These are phyloP conservation scores for Singerocomus rubriflavus DNA, from an alignment of 1,284 basidiomycete genomes.

Conservation along the genomic window DNA sequence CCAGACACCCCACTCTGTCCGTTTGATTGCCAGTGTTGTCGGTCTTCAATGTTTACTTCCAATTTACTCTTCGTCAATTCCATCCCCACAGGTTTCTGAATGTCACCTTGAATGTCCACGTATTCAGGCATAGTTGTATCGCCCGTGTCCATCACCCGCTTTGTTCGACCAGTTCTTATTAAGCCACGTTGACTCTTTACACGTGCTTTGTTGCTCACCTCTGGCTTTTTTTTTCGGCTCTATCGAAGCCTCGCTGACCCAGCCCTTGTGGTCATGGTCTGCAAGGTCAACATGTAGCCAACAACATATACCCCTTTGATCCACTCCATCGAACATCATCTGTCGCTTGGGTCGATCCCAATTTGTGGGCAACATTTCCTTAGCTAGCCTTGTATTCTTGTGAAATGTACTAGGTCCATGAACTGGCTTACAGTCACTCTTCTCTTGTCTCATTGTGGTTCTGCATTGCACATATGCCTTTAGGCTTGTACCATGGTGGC, in stretches of 20 bases:
- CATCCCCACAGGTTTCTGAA: conserved; percentile 44
- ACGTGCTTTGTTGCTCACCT: too few relatives aligned
- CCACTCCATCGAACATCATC: conserved; percentile 19
- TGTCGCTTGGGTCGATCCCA: conserved; percentile 20
- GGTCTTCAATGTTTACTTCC: conserved; percentile 32
- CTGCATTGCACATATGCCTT: too few relatives aligned
- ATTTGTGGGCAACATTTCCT: conserved; percentile 27
- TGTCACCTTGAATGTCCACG: background rate
- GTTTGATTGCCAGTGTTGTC: conserved; percentile 84
- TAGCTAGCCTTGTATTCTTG: background rate
- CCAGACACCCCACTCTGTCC: conserved; percentile 70
- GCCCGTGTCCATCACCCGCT: background rate
- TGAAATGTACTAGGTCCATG: background rate
- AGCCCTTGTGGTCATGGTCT: conserved; percentile 38
- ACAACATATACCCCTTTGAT: conserved; percentile 38
- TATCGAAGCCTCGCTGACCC: conserved; percentile 61
- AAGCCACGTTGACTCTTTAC: too few relatives aligned
- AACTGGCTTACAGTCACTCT: background rate
- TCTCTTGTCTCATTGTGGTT: too few relatives aligned
- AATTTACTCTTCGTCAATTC: background rate
- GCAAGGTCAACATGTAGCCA: conserved; percentile 66
- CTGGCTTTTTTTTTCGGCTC: conserved; percentile 40
- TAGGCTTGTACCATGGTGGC: too few relatives aligned
- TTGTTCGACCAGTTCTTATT: background rate
- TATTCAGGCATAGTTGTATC: conserved; percentile 2